Evolutionary conservation across 257 asterid species (phyloP), one percentile per base, ranked within the genome.

Genomic region (Nicotiana otophora): DNA sequence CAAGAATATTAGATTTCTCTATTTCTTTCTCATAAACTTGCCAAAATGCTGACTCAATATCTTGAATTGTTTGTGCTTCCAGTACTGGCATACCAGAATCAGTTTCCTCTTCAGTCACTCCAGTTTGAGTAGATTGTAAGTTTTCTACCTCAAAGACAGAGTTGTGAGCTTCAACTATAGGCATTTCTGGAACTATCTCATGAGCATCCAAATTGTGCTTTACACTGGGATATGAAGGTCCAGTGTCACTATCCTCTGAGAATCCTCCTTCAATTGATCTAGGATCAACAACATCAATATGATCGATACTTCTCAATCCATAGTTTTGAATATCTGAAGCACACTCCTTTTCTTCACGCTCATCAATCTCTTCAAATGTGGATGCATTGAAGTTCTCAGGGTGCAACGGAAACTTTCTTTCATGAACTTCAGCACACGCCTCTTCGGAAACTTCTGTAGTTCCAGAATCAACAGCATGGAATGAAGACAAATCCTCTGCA

Each of bases 1-100:
- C 84, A 33, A 62, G 7, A 28, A 28, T 57, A 42, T 63, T 54
- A 36, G 76, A 60, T 77, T 77, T 83, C 68, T 77, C 60, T 6
- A 23, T 46, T 46, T 72, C 79, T 46, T 46, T 33, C 26, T 86
- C 82, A 36, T 63, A 57, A 61, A 82, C 62, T 83, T 83, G 80
- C 88, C 81, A 77, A 77, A 84, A 83, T 63, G 83, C 85, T 81
- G 74, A 62, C 61, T 48, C 80, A 58, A 62, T 80, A 78, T 85
- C 89, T 83, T 86, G 84, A 30, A 60, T 17, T n/a, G 69, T 85
- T 79, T 68, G 72, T 77, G 83, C 90, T 85, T 89, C 89, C 39
- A 78, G 14, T 39, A 87, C 89, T 55, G 85, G 79, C 65, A 81
- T 26, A 17, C 68, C 63, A 11, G 85, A 84, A 78, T 81, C 79